Evolutionary conservation across 1,139 yeast genomes (phyloP).

Genomic region (Debaryomycetaceae sp.): DNA sequence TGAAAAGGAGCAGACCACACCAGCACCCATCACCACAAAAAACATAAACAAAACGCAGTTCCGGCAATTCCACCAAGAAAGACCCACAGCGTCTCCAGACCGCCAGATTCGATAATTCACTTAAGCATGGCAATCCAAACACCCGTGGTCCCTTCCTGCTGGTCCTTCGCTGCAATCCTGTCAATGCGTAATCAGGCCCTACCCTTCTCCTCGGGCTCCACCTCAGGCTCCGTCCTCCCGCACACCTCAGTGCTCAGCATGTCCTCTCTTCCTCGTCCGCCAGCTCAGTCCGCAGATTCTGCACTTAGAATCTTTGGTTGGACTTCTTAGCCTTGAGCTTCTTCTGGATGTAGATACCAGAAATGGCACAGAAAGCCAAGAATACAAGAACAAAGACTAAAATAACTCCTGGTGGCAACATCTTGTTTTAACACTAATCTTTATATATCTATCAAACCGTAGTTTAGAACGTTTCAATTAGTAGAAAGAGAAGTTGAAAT

Average conservation of each 20-base stretch:
- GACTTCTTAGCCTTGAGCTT: conserved; percentile 41
- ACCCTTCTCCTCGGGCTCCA: background rate
- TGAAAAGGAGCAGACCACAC: background rate
- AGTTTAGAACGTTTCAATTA: conserved; percentile 5
- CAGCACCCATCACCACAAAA: background rate
- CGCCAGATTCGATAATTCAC: conserved; percentile 4
- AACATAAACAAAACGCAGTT: background rate
- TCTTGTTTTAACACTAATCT: conserved; percentile 13
- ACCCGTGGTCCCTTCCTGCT: background rate
- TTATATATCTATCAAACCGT: background rate
- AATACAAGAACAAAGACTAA: conserved; percentile 47
- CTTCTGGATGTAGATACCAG: conserved; percentile 35
- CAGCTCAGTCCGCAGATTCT: background rate
- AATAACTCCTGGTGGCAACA: conserved; percentile 53
- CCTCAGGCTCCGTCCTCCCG: background rate
- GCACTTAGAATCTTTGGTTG: conserved; percentile 45
- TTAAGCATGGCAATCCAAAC: conserved; percentile 1
- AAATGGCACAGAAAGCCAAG: conserved; percentile 37
- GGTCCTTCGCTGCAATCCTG: background rate
- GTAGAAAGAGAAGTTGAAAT: conserved; percentile 2
- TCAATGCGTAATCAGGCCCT: background rate
- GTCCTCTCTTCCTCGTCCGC: background rate
- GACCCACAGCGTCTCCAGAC: background rate
- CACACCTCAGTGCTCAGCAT: background rate
- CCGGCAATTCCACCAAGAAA: background rate